Conservation (phyloP, 495 filamentous ascomycete genomes). For the Astrothelium subdiscretum region DNA sequence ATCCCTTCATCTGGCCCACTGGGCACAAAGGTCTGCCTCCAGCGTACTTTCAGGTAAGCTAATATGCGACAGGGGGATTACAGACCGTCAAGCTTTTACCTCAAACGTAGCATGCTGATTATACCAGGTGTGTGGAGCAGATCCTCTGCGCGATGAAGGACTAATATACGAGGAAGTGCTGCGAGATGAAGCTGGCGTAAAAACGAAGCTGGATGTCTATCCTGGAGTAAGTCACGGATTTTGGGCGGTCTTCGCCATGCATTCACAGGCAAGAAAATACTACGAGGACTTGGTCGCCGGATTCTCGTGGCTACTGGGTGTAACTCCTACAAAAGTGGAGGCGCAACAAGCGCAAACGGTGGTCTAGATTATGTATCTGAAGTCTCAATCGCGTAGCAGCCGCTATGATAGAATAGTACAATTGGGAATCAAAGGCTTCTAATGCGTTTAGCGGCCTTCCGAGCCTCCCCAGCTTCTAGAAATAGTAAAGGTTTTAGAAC, state of each 20-base stretch:
- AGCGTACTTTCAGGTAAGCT: conserved; percentile 10
- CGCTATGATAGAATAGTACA: no score
- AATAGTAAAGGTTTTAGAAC: no score
- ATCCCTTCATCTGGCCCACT: conserved; percentile 2
- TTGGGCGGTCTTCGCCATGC: conserved; percentile 1
- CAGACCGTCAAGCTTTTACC: neutral
- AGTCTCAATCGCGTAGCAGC: no score
- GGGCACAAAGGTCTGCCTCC: conserved; percentile 6
- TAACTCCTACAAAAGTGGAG: neutral
- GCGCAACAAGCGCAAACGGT: neutral
- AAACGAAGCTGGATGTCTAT: conserved; percentile 12
- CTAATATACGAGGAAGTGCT: conserved; percentile 29
- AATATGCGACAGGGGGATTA: neutral
- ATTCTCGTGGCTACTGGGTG: neutral
- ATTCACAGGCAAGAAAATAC: neutral
- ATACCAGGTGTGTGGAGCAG: conserved; percentile 27
- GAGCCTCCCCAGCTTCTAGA: no score
- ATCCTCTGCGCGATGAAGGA: conserved; percentile 32
- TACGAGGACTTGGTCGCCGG: neutral
- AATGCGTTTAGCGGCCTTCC: neutral
- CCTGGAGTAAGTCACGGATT: conserved; percentile 34
- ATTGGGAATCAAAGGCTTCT: neutral
- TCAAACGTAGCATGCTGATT: neutral
- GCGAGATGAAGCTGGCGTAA: conserved; percentile 11
- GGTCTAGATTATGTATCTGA: neutral